Conservation (phyloP, 83 land plant species). For the Thuja plicata region DNA sequence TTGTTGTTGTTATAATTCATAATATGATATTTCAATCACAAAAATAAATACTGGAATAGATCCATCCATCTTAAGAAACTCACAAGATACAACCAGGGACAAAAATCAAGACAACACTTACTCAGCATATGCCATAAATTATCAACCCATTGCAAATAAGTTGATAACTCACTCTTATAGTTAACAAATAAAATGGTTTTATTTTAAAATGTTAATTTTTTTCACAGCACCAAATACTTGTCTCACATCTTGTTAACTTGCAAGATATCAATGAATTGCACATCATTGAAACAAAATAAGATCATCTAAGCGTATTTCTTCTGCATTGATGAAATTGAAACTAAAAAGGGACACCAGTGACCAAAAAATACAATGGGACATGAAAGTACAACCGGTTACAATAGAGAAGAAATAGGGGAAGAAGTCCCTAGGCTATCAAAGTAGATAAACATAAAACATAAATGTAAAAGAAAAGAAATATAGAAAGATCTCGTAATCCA, state of each 20-base stretch:
- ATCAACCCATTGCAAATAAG: not conserved
- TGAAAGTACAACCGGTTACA: not conserved
- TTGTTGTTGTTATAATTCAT: not conserved
- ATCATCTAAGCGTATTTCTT: not conserved
- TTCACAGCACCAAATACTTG: not conserved
- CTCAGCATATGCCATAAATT: not conserved
- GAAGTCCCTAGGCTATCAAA: not conserved
- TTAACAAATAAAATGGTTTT: not conserved
- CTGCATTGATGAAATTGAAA: not conserved
- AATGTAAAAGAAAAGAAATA: not conserved
- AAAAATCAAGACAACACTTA: not conserved
- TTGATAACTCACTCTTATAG: not conserved
- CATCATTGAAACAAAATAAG: not conserved
- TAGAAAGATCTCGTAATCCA: not conserved
- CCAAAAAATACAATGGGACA: not conserved
- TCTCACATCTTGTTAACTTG: not conserved
- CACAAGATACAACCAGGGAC: not conserved
- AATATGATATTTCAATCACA: not conserved
- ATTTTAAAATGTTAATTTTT: not conserved
- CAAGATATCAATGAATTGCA: not conserved
- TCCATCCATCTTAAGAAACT: not conserved
- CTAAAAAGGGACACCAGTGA: not conserved
- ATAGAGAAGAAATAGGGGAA: not conserved
- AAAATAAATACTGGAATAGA: not conserved
- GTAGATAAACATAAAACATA: not conserved